Percentiles rank a stretch among this genome's conserved stretches.
Conservation (phyloP, 1,284 basidiomycete genomes). For the Papiliotrema terrestris region DNA sequence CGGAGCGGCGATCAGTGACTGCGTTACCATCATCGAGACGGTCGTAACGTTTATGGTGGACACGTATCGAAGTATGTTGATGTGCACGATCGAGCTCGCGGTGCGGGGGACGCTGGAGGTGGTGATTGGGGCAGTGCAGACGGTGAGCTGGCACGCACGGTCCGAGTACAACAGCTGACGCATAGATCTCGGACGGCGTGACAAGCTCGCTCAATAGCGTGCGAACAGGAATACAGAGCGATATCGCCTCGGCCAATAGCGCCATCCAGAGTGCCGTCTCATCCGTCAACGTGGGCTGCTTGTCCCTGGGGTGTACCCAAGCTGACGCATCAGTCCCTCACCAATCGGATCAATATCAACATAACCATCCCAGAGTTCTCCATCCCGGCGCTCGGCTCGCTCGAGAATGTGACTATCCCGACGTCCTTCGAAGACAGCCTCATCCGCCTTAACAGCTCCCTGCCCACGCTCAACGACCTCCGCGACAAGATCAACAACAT, state of each 20-base stretch:
- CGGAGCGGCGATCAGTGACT: conserved; percentile 61
- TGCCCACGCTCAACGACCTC: conserved; percentile 76
- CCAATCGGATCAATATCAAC: conserved; percentile 59
- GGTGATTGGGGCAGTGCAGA: conserved; percentile 73
- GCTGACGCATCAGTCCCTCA: conserved; percentile 52
- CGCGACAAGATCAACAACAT: conserved; percentile 67
- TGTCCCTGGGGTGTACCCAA: not conserved
- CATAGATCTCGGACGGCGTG: conserved; percentile 67
- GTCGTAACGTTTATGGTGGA: conserved; percentile 90
- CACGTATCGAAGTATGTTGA: conserved; percentile 82
- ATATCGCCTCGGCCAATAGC: conserved; percentile 65
- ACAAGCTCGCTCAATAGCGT: conserved; percentile 60
- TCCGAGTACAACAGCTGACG: conserved; percentile 2
- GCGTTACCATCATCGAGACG: conserved; percentile 73
- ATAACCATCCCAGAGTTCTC: conserved; percentile 66
- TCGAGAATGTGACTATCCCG: conserved; percentile 78
- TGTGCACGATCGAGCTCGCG: conserved; percentile 88
- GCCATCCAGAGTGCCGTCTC: conserved; percentile 64
- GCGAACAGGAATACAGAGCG: conserved; percentile 65
- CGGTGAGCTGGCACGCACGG: conserved; percentile 54
- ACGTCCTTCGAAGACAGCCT: conserved; percentile 71
- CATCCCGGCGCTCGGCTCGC: conserved; percentile 65
- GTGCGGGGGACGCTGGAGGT: conserved; percentile 76
- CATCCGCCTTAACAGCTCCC: conserved; percentile 67
- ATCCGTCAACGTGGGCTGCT: conserved; percentile 59